Evolutionary conservation across 2,329 filamentous ascomycete species (phyloP), one percentile per base, ranked within the genome.

Genomic region (Talaromyces sp.): DNA sequence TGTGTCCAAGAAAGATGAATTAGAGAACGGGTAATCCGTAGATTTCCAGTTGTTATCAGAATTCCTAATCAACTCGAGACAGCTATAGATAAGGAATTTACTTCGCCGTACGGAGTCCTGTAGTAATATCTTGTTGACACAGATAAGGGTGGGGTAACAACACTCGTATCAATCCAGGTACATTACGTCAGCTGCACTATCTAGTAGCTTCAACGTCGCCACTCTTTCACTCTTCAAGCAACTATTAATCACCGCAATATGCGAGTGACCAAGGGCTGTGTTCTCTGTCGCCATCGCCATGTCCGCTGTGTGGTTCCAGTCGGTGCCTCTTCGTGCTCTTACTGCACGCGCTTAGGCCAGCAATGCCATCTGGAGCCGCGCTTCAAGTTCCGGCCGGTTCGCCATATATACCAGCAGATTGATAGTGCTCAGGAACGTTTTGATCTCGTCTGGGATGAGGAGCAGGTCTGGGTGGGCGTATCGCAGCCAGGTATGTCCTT

Each of bases 1-100:
- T 38, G 17, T 38, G 35, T n/a, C 35, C 17, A 38, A 38, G 3
- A 35, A 38, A 38, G 4, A 38, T n/a, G 17, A n/a, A 38, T 35
- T 35, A n/a, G n/a, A n/a, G 29, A 31, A 14, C 11, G 14, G 32
- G 32, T 35, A n/a, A n/a, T n/a, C n/a, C n/a, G n/a, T n/a, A 35
- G 9, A 8, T 38, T 38, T n/a, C 13, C 6, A 38, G 17, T 38
- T 38, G 17, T n/a, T 38, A 96, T 87, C 21, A 91, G 84, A 13
- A 24, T 24, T 50, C 4, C 19, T 50, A 26, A n/a, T 24, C 43
- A 46, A 46, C 21, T 46, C n/a, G n/a, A 46, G 43, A 13, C 43
- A 13, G 43, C 43, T 2, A 50, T 50, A 50, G 43, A 50, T 50
- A 50, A 50, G 43, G 10, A 52, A n/a, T 11, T 17, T n/a, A 52